A percentile compares a stretch with the other conserved stretches of the same genome.
Conservation (phyloP, 768 basidiomycete genomes). For the Tylopilus balloui region DNA sequence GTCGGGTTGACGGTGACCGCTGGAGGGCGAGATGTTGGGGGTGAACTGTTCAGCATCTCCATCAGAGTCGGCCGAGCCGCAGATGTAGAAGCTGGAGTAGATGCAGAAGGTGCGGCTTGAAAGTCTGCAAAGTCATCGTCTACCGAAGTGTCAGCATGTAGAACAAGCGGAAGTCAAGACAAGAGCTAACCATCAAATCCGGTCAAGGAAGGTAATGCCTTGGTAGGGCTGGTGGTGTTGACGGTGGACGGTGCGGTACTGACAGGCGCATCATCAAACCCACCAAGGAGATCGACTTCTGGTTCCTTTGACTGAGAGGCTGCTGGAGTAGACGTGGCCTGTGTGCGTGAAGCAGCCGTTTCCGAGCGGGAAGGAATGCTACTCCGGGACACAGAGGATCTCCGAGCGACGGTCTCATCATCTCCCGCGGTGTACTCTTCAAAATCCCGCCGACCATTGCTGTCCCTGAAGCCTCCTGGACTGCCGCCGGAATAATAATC, state of each 20-base stretch:
- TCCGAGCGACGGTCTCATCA: slow-evolving; percentile 57
- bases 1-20: slow-evolving; percentile 10
- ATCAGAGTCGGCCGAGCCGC: slow-evolving; percentile 39
- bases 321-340: slow-evolving; percentile 27
- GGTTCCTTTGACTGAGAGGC: slow-evolving; percentile 41
- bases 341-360: slow-evolving; percentile 35
- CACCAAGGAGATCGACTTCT: slow-evolving; percentile 72
- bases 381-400: slow-evolving; percentile 35
- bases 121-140: slow-evolving; percentile 89
- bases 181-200: slow-evolving; percentile 26
- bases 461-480: slow-evolving; percentile 60
- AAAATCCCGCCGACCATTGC: slow-evolving; percentile 51
- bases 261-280: slow-evolving; percentile 58
- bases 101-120: slow-evolving; percentile 59
- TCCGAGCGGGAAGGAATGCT: slow-evolving; percentile 27
- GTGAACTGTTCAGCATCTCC: slow-evolving; percentile 42
- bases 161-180: background rate
- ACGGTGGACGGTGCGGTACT: slow-evolving; percentile 16
- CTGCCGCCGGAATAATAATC: slow-evolving; percentile 40
- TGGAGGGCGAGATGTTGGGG: slow-evolving; percentile 17
- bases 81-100: slow-evolving; percentile 34
- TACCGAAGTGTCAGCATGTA: slow-evolving; percentile 20
- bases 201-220: slow-evolving; percentile 29
- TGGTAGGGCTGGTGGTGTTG: slow-evolving; percentile 22
- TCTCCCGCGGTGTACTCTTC: slow-evolving; percentile 98